phyloP scores from a whole-genome alignment of 768 basidiomycete genomes.

The Mrakia hoshinonis region DNA sequence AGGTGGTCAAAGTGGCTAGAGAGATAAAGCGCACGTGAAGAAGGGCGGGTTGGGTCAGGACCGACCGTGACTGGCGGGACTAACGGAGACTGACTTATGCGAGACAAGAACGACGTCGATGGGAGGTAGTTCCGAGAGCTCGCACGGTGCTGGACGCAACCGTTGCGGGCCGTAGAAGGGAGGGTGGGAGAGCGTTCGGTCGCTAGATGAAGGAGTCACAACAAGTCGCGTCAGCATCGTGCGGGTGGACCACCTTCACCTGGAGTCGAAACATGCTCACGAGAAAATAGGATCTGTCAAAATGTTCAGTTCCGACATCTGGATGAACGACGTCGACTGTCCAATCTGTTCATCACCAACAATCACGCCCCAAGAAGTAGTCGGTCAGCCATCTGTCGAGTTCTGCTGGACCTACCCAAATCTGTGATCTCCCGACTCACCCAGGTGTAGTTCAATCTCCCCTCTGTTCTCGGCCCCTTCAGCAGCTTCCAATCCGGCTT shows the following conservation, averaged over 20 bases:
- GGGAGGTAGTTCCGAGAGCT: conserved; percentile 34
- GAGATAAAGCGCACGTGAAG: neutral
- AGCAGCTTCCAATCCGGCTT: conserved; percentile 16
- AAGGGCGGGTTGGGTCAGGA: neutral
- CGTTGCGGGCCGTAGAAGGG: conserved; percentile 36
- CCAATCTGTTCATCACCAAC: conserved; percentile 35
- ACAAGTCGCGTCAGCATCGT: too few relatives aligned
- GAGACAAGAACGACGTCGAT: conserved; percentile 41
- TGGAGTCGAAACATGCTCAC: too few relatives aligned
- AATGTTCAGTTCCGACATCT: conserved; percentile 37
- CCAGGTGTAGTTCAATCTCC: conserved; percentile 17
- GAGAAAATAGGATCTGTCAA: conserved; percentile 41
- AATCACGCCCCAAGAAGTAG: conserved; percentile 18
- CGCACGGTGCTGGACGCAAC: conserved; percentile 37
- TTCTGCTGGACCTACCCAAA: neutral
- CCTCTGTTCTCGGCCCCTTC: neutral
- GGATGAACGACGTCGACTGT: conserved; percentile 40
- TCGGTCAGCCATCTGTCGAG: conserved; percentile 33
- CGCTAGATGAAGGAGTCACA: too few relatives aligned
- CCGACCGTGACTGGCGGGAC: neutral
- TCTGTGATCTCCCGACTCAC: conserved; percentile 21
- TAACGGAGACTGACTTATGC: conserved; percentile 39
- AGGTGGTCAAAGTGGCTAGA: conserved; percentile 41
- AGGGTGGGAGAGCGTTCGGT: conserved; percentile 34
- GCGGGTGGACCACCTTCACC: too few relatives aligned